phyloP scores from a whole-genome alignment of 176 grass and related monocot genomes.

The Elaeis guineensis region DNA sequence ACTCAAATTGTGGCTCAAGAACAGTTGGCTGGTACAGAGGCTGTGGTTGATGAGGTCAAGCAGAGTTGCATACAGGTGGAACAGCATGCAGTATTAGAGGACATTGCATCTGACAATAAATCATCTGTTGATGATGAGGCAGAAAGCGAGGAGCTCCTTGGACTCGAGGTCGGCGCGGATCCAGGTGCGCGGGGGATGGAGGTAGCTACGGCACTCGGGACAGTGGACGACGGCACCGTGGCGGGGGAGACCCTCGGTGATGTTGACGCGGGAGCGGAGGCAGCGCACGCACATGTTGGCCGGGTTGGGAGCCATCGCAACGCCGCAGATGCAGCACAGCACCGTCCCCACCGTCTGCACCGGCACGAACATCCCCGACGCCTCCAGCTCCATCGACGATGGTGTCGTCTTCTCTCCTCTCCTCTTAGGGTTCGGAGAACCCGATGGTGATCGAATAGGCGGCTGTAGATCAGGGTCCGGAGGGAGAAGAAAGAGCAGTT shows the following conservation, averaged over 20 bases:
- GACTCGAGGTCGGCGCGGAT: slow-evolving; percentile 58
- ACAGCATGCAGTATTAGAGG: no score
- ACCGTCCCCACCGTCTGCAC: slow-evolving; percentile 77
- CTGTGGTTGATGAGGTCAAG: no score
- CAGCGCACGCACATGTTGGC: slow-evolving; percentile 93
- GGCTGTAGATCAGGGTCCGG: no score
- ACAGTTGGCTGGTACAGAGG: no score
- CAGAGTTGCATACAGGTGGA: no score
- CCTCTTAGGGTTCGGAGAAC: neutral
- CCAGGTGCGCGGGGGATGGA: slow-evolving; percentile 57
- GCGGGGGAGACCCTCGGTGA: slow-evolving; percentile 56
- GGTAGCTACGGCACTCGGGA: slow-evolving; percentile 54
- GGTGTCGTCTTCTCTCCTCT: slow-evolving; percentile 1
- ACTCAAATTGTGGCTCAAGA: no score
- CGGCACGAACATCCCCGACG: slow-evolving; percentile 73
- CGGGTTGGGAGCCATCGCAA: slow-evolving; percentile 69
- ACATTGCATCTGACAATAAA: no score
- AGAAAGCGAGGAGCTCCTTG: slow-evolving; percentile 71
- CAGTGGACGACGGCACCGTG: slow-evolving; percentile 52
- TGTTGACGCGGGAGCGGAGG: slow-evolving; percentile 68
- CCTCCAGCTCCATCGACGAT: slow-evolving; percentile 39
- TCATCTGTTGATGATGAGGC: no score
- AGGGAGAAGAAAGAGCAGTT: no score
- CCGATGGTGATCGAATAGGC: no score
- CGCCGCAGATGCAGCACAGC: slow-evolving; percentile 90